These are phyloP conservation scores for Cucumis sativus DNA, from an alignment of 306 rosid genomes.

Conservation along the genomic window Cucumber_9930_V3 NC_026659.2:23464501-23465000, in stretches of 20 bases:
- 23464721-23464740: conserved; percentile 1
- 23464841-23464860: neutral
- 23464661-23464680: neutral
- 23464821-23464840: neutral
- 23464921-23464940: neutral
- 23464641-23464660: neutral
- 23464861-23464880: neutral
- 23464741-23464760: neutral
- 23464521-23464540: neutral
- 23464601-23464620: neutral
- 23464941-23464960: neutral
- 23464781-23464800: neutral
- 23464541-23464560: neutral
- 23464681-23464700: neutral
- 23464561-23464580: neutral
- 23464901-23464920: neutral
- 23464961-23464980: conserved; percentile 88
- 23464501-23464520: neutral
- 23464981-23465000: conserved; percentile 99
- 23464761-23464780: neutral
- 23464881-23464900: neutral
- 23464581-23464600: neutral
- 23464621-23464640: neutral
- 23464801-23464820: neutral
- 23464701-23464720: neutral